Evolutionary conservation across 2,329 filamentous ascomycete genomes (phyloP).

Genomic region (Diaporthe sp.): DNA sequence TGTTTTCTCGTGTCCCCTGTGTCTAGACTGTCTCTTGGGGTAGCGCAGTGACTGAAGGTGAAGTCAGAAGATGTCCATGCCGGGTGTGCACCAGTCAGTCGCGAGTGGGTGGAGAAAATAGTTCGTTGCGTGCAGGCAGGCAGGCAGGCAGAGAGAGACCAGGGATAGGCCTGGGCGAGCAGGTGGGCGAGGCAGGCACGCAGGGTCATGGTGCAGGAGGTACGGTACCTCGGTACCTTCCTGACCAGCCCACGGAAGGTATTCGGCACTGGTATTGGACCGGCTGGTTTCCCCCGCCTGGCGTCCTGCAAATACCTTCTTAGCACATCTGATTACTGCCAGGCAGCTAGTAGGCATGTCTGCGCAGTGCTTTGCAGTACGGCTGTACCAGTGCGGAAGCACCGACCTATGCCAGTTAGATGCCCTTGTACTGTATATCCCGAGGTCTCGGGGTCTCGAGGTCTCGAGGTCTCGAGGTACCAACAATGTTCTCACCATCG

Average conservation of each 20-base stretch:
- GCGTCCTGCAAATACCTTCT: conserved; percentile 27
- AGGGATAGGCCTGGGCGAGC: conserved; percentile 1
- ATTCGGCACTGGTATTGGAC: background rate
- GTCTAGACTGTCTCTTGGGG: background rate
- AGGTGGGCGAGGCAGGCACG: conserved; percentile 23
- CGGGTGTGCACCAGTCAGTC: conserved; percentile 20
- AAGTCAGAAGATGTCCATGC: conserved; percentile 23
- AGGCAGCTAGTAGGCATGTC: background rate
- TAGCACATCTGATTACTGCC: background rate
- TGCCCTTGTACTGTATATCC: background rate
- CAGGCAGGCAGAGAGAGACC: background rate
- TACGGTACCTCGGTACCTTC: conserved; percentile 6
- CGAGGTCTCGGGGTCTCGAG: background rate
- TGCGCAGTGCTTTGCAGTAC: background rate
- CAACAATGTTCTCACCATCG: background rate
- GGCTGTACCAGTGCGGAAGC: conserved; percentile 12
- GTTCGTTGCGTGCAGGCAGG: conserved; percentile 9
- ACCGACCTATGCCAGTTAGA: background rate
- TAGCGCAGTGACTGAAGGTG: conserved; percentile 10
- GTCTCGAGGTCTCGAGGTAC: conserved; percentile 1
- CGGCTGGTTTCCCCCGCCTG: conserved; percentile 29
- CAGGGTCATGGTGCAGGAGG: conserved; percentile 12
- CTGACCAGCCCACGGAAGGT: background rate
- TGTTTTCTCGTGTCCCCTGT: background rate
- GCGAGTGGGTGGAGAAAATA: conserved; percentile 32